Conservation (phyloP, 192 early-diverging fungal species). For the Borealophlyctis nickersoniae region DNA sequence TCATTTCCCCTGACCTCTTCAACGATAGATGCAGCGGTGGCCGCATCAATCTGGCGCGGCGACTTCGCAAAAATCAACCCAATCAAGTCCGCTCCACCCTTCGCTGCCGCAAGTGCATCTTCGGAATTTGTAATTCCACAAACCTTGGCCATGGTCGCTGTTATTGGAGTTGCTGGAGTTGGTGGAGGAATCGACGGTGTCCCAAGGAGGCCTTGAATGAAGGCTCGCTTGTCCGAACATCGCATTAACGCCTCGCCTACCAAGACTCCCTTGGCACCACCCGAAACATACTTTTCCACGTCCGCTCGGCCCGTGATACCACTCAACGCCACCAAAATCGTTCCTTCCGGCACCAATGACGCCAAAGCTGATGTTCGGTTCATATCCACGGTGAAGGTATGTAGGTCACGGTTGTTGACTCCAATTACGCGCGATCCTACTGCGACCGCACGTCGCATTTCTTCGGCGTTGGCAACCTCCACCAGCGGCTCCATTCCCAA, state of each 20-base stretch:
- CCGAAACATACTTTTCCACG: slow-evolving; percentile 73
- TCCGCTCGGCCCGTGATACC: slow-evolving; percentile 83
- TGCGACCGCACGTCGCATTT: slow-evolving; percentile 83
- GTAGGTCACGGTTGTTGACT: slow-evolving; percentile 97
- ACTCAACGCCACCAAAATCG: slow-evolving; percentile 82
- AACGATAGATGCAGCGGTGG: slow-evolving; percentile 69
- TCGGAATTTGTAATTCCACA: slow-evolving; percentile 84
- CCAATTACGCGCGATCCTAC: slow-evolving; percentile 87
- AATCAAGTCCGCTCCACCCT: slow-evolving; percentile 83
- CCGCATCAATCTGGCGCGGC: slow-evolving; percentile 69
- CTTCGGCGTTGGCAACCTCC: slow-evolving; percentile 88
- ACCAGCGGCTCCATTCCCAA: slow-evolving; percentile 98
- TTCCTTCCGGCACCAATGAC: slow-evolving; percentile 66
- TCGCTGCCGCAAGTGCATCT: slow-evolving; percentile 73
- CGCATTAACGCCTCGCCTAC: slow-evolving; percentile 97
- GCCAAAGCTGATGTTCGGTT: slow-evolving; percentile 75
- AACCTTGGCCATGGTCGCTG: slow-evolving; percentile 69
- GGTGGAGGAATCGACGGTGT: slow-evolving; percentile 10
- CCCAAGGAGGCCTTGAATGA: slow-evolving; percentile 71
- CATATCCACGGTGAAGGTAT: slow-evolving; percentile 95
- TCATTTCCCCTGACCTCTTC: slow-evolving; percentile 49
- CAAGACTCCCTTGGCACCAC: slow-evolving; percentile 77
- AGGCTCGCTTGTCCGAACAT: slow-evolving; percentile 65
- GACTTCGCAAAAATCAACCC: slow-evolving; percentile 93
- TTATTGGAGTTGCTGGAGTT: not conserved